phyloP scores from a whole-genome alignment of 495 filamentous ascomycete genomes.

The Pyrenopolyporus hunteri region DNA sequence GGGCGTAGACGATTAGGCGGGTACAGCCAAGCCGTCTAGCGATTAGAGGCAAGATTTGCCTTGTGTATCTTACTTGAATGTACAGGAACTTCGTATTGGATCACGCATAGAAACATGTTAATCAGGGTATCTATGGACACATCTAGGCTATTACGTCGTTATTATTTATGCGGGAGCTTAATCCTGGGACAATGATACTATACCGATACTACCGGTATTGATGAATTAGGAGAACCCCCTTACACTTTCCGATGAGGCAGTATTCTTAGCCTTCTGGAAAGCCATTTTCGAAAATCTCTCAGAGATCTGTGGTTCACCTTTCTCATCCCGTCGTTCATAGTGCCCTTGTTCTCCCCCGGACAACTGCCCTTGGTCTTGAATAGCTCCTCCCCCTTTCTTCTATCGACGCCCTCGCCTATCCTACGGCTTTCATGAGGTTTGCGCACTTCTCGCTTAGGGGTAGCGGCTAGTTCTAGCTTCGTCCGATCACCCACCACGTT shows the following conservation, averaged over 20 bases:
- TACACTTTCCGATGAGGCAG: too few relatives aligned
- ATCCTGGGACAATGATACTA: too few relatives aligned
- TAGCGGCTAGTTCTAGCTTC: background rate
- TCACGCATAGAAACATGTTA: conserved; percentile 12
- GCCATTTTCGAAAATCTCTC: background rate
- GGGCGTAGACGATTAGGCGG: conserved; percentile 49
- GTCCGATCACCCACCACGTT: too few relatives aligned
- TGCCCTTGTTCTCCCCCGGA: background rate
- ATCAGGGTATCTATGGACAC: background rate
- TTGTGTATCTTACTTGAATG: background rate
- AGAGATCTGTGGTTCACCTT: background rate
- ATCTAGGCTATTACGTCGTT: too few relatives aligned
- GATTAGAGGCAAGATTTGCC: background rate
- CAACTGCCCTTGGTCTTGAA: background rate
- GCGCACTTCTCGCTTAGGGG: too few relatives aligned
- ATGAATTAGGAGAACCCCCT: too few relatives aligned
- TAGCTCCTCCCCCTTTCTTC: background rate
- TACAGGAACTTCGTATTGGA: conserved; percentile 7
- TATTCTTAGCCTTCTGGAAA: background rate
- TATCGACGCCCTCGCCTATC: too few relatives aligned
- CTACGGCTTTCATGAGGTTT: too few relatives aligned
- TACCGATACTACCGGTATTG: too few relatives aligned
- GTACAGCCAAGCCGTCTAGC: conserved; percentile 58
- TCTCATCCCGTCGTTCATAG: conserved; percentile 17
- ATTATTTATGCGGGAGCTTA: too few relatives aligned